Evolutionary conservation across 257 asterid genomes (phyloP), one percentile per base, ranked within the genome.

Genomic region (Fraxinus americana): DNA sequence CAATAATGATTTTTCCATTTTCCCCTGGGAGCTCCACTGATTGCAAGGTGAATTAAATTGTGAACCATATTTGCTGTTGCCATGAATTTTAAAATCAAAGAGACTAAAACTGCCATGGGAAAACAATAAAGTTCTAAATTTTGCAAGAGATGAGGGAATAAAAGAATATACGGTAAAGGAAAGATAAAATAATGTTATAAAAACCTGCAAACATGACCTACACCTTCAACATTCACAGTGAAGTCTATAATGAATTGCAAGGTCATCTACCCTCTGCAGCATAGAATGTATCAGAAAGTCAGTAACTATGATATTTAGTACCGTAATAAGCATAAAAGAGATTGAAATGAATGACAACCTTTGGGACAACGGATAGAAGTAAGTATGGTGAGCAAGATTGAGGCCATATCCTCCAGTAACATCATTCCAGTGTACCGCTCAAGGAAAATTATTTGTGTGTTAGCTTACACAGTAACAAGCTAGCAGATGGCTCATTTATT

Each of bases 381-480:
- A 96, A 81, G 79, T 83, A 93, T 1, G 99, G 99, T 96, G 87
- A 96, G 88, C 79, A 96, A 88, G 88, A 96, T 93, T 19, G 99
- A 96, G 82, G 97, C 89, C 98, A 96, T 96, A 84, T 96, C 99
- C 82, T 96, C 98, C 85, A 93, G 86, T 50, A 93, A 85, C 99
- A 93, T 93, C 97, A 89, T 88, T 79, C 92, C 97, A 39, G 97
- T 92, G 87, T 93, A 96, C 99, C 93, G 96, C 82, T 27, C 83
- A 82, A 72, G 32, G 76, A 74, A 74, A 76, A 52, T 76, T 25
- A 66, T 74, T 36, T 35, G 69, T 12, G 48, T 73, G 30, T 1
- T 45, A 71, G 77, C 29, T 78, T 41, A 38, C 34, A 41, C 48
- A n/a, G 34, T 70, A 34, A 66, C 16, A 73, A 4, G 69, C 9